Conservation (phyloP, 1,284 basidiomycete species). For the Moesziomyces sp. region DNA sequence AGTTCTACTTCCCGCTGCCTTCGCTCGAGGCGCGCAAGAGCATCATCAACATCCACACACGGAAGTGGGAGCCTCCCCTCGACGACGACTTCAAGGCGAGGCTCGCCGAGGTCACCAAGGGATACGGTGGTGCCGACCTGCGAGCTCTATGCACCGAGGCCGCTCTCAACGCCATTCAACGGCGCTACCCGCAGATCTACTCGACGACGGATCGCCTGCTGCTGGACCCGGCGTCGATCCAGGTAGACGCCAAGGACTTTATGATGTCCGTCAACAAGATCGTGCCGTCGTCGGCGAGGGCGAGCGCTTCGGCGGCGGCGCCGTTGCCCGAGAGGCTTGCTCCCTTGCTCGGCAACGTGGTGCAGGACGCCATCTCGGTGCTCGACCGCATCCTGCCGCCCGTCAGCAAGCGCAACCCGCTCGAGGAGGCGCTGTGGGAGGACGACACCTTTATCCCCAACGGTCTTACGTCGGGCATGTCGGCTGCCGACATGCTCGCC, state of each 20-base stretch:
- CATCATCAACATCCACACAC: slow-evolving; percentile 92
- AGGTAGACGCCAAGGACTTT: slow-evolving; percentile 89
- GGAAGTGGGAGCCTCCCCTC: slow-evolving; percentile 87
- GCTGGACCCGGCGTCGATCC: slow-evolving; percentile 86
- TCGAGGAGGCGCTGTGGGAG: slow-evolving; percentile 90
- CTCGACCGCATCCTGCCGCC: slow-evolving; percentile 71
- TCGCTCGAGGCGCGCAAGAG: slow-evolving; percentile 83
- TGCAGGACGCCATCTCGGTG: slow-evolving; percentile 78
- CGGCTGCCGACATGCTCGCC: slow-evolving; percentile 46
- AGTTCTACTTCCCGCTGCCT: slow-evolving; percentile 97
- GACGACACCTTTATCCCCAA: slow-evolving; percentile 74
- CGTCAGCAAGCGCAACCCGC: slow-evolving; percentile 68
- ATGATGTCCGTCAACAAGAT: slow-evolving; percentile 88
- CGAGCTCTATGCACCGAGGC: slow-evolving; percentile 82
- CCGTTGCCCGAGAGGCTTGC: slow-evolving; percentile 87
- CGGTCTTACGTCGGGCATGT: slow-evolving; percentile 26
- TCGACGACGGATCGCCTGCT: slow-evolving; percentile 86
- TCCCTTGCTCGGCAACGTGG: slow-evolving; percentile 77
- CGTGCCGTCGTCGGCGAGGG: slow-evolving; percentile 92
- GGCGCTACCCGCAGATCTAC: slow-evolving; percentile 97
- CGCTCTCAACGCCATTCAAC: slow-evolving; percentile 93
- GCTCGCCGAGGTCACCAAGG: slow-evolving; percentile 90
- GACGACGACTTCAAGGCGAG: slow-evolving; percentile 75
- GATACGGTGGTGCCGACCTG: slow-evolving; percentile 96
- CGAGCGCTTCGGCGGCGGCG: slow-evolving; percentile 83